These are phyloP conservation scores for Salix exigua DNA, from an alignment of 345 rosid genomes.

Conservation along the genomic window DNA sequence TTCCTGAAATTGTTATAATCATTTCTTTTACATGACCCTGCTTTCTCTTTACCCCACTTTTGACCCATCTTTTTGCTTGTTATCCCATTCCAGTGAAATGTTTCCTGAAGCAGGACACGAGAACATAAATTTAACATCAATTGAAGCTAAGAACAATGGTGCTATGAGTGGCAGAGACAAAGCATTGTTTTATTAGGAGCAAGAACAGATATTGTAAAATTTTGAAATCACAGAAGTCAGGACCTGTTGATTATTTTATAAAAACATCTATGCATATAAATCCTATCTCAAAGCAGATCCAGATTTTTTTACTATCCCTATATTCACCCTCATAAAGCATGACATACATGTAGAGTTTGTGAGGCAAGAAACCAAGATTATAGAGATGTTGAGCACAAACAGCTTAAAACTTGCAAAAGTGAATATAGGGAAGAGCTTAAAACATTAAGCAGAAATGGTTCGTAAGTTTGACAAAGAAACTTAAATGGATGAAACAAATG, in stretches of 20 bases:
- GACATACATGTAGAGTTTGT: neutral
- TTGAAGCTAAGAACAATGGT: neutral
- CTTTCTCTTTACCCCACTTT: slow-evolving; percentile 83
- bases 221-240: neutral
- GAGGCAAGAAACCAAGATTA: neutral
- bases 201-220: neutral
- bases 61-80: slow-evolving; percentile 90
- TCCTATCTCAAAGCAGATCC: neutral
- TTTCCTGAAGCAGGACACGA: slow-evolving; percentile 42
- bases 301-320: neutral
- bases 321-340: neutral
- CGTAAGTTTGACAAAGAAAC: neutral
- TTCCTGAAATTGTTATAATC: slow-evolving; percentile 35
- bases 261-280: neutral
- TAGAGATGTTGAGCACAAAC: neutral
- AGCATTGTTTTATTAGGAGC: neutral
- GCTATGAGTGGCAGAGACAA: neutral
- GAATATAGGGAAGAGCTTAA: neutral
- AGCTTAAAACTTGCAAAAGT: neutral
- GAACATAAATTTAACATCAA: slow-evolving; percentile 8
- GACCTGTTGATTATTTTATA: neutral
- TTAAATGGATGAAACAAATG: neutral
- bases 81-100: slow-evolving; percentile 71
- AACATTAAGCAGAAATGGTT: neutral
- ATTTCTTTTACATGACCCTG: slow-evolving; percentile 41